A percentile compares a stretch with the other conserved stretches of the same genome.
phyloP scores from a whole-genome alignment of 1,139 yeast genomes.

The Neolecta irregularis region DNA sequence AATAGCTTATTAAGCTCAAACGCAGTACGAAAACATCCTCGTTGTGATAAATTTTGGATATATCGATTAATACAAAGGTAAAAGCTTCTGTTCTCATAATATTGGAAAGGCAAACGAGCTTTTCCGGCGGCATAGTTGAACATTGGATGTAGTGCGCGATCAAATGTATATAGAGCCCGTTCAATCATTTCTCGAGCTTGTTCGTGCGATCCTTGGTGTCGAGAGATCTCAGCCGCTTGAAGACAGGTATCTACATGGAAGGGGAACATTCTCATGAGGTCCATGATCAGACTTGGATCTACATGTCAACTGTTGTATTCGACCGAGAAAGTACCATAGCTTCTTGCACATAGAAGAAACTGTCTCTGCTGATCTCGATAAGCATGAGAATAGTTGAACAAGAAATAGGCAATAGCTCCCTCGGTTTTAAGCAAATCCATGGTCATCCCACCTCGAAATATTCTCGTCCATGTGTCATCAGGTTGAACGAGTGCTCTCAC shows the following conservation, averaged over 20 bases:
- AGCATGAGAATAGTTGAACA: slow-evolving; percentile 23
- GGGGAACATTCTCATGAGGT: slow-evolving; percentile 35
- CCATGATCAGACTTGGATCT: slow-evolving; percentile 32
- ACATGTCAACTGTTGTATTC: slow-evolving; percentile 1
- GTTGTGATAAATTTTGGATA: slow-evolving; percentile 52
- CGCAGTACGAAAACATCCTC: slow-evolving; percentile 67
- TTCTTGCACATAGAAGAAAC: slow-evolving; percentile 27
- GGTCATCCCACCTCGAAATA: slow-evolving; percentile 42
- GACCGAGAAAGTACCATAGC: slow-evolving; percentile 31
- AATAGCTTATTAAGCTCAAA: slow-evolving; percentile 57
- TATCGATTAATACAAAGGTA: slow-evolving; percentile 61
- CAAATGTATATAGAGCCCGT: slow-evolving; percentile 63
- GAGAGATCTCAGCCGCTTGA: slow-evolving; percentile 60
- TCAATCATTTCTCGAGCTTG: slow-evolving; percentile 41
- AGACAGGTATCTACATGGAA: slow-evolving; percentile 67
- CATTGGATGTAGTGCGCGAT: slow-evolving; percentile 40
- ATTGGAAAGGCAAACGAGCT: slow-evolving; percentile 60
- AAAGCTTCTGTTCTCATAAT: slow-evolving; percentile 60
- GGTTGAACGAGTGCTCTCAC: slow-evolving; percentile 59
- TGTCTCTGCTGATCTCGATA: slow-evolving; percentile 23
- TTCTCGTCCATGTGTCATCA: slow-evolving; percentile 71
- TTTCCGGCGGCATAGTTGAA: slow-evolving; percentile 36
- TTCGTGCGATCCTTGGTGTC: slow-evolving; percentile 51
- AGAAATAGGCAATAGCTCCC: slow-evolving; percentile 32
- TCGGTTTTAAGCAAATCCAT: slow-evolving; percentile 36